Evolutionary conservation across 2,329 filamentous ascomycete species (phyloP).

Genomic region (Botryotinia convoluta): DNA sequence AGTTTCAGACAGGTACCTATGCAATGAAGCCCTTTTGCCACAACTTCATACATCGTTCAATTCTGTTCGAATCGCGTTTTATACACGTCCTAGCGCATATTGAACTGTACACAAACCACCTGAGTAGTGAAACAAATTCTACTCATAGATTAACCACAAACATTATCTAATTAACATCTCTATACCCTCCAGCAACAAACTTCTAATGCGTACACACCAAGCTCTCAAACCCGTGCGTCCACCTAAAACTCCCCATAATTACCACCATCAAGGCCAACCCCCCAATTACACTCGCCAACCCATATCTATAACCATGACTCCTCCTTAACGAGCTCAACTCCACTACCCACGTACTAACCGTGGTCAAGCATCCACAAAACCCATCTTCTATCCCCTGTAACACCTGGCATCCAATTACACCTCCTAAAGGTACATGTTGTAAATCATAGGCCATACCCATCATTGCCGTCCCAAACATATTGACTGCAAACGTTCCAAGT

Average conservation of each 20-base stretch:
- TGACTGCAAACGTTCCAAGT: conserved; percentile 80
- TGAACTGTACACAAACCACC: background rate
- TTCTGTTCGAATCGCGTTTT: background rate
- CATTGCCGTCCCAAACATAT: conserved; percentile 72
- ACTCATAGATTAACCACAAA: background rate
- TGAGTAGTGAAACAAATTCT: background rate
- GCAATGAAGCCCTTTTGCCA: background rate
- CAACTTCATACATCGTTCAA: background rate
- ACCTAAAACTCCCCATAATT: conserved; percentile 73
- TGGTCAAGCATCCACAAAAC: conserved; percentile 65
- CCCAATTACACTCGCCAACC: conserved; percentile 55
- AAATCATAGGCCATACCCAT: conserved; percentile 77
- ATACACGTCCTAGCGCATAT: background rate
- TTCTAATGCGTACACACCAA: conserved; percentile 34
- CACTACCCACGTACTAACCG: conserved; percentile 64
- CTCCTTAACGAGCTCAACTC: conserved; percentile 55
- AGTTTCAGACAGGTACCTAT: background rate
- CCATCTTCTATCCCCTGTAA: conserved; percentile 65
- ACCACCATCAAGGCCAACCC: conserved; percentile 60
- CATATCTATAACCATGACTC: conserved; percentile 67
- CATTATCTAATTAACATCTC: background rate
- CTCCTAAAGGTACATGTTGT: conserved; percentile 60
- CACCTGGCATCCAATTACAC: conserved; percentile 63
- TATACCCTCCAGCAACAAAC: background rate
- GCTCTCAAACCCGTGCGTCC: conserved; percentile 58